A percentile compares a stretch with the other conserved stretches of the same genome.
phyloP scores from a whole-genome alignment of 164 flowering plant genomes.

The Litsea cubeba region DNA sequence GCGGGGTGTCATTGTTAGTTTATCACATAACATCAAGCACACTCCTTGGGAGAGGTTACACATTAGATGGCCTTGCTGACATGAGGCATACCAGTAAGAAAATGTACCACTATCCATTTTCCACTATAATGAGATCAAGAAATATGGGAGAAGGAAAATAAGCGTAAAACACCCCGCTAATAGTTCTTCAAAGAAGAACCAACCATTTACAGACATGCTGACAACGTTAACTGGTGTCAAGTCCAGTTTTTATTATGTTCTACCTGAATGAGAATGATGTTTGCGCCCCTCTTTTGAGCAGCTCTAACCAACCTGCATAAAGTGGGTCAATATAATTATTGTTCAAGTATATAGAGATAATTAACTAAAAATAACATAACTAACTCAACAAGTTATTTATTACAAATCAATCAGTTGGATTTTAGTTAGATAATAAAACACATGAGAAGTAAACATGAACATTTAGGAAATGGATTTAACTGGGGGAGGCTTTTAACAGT shows the following conservation, averaged over 20 bases:
- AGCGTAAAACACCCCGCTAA: not conserved
- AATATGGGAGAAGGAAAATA: not conserved
- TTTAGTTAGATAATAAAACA: too few relatives aligned
- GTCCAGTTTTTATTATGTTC: not conserved
- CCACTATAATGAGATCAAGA: not conserved
- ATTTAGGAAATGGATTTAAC: too few relatives aligned
- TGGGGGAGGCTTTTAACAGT: too few relatives aligned
- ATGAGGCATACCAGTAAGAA: too few relatives aligned
- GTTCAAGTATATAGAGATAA: not conserved
- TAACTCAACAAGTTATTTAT: not conserved
- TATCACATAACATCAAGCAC: too few relatives aligned
- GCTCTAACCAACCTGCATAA: constrained; percentile 71
- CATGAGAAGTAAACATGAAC: too few relatives aligned
- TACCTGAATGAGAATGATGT: constrained; percentile 92
- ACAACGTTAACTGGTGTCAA: not conserved
- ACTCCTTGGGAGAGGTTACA: too few relatives aligned
- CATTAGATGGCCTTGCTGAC: too few relatives aligned
- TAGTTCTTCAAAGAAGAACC: not conserved
- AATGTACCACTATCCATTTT: too few relatives aligned
- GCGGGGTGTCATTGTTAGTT: too few relatives aligned
- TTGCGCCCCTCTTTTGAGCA: constrained; percentile 84
- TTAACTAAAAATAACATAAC: not conserved
- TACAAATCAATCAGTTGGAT: too few relatives aligned
- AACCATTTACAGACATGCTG: not conserved
- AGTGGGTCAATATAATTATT: not conserved